Percentiles rank a stretch among this genome's conserved stretches.
phyloP scores from a whole-genome alignment of 2,329 filamentous ascomycete genomes.

The Exophiala calicioides region DNA sequence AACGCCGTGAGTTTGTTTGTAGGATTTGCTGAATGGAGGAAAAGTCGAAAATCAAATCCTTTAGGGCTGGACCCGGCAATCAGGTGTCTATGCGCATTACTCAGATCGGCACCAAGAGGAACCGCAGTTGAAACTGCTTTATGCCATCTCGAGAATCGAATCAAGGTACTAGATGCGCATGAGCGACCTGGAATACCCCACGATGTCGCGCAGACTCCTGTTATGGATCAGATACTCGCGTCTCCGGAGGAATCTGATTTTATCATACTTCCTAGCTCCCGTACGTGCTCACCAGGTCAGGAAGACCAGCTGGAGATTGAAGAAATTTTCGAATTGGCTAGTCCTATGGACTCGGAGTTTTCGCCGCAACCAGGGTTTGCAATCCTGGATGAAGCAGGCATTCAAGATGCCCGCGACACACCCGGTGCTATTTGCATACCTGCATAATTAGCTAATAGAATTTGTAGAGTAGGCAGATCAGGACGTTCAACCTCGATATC shows the following conservation, averaged over 20 bases:
- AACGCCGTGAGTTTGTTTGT: conserved; percentile 2
- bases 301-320: neutral
- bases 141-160: neutral
- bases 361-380: neutral
- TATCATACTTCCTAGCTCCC: no score
- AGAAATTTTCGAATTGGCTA: neutral
- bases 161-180: conserved; percentile 1
- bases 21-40: conserved; percentile 4
- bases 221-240: no score
- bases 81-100: neutral
- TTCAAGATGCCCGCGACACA: neutral
- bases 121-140: conserved; percentile 2
- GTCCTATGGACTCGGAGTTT: neutral
- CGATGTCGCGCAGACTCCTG: no score
- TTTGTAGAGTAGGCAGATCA: no score
- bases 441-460: no score
- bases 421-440: neutral
- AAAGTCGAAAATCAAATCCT: no score
- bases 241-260: no score
- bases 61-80: conserved; percentile 2
- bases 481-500: no score
- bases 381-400: neutral
- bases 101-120: neutral
- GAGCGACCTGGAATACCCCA: no score
- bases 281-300: no score